Base-by-base conservation (phyloP, 2,329 filamentous ascomycete species). In the Cryphonectria parasitica region DNA sequence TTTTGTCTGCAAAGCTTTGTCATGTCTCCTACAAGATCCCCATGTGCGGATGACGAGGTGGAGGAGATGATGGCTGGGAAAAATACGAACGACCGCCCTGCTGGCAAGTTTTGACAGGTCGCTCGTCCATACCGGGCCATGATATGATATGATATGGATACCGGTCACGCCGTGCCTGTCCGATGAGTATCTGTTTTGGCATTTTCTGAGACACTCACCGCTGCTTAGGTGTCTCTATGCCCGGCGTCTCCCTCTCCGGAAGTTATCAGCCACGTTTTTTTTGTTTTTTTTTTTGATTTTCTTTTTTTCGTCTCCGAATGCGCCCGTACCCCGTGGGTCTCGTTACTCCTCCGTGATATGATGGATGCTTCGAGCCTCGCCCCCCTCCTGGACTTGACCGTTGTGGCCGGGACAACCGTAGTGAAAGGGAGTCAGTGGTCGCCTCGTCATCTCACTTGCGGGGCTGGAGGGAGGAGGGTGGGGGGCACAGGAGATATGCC, bases 151-250 rank as follows among this genome's bases (percentile, higher is more conserved):
- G 45, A 11, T 39, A 39, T 39, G 36, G 36, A 49, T 49, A 49
- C 22, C 45, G 45, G 45, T 8, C 22, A 39, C 39, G 31, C 58
- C 58, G 34, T 34, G 58, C 34, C 45, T 39, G 58, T 39, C 39
- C 58, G 28, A 19, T 25, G 19, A 28, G 54, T 31, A 6, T 36
- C 58, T 19, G 25, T 61, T 31, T 13, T 13, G 58, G 34, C 19
- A n/a, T n/a, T n/a, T 39, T 34, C 31, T 39, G 58, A 61, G 34
- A 39, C 58, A 19, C 58, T 61, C 58, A 61, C 58, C 58, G 58
- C 58, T n/a, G 58, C 58, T 61, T 61, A 34, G 10, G 58, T 4
- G 15, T 5, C 3, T 22, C 8, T 4, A 22, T 19, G 28, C 8
- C 17, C 31, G 31, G 7, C 22, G 7, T n/a, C 7, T 49, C 45